phyloP scores from a whole-genome alignment of 208 protist species.

The Trypanosoma conorhini region DNA sequence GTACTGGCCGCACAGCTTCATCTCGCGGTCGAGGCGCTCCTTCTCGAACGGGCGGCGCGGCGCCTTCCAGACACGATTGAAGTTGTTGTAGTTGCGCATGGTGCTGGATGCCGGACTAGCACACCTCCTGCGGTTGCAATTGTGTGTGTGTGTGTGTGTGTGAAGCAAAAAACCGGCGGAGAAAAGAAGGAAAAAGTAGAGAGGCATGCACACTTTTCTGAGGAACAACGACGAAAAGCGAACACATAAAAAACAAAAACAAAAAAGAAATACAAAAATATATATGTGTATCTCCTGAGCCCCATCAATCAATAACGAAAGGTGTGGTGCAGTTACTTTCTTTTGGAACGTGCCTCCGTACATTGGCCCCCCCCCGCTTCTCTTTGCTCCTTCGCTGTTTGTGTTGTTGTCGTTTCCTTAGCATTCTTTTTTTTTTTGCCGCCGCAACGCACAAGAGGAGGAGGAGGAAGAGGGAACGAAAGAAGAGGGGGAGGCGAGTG shows the following conservation, averaged over 20 bases:
- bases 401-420: not conserved
- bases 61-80: conserved; percentile 96
- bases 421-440: not conserved
- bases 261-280: conserved; percentile 9
- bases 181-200: not conserved
- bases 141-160: no score
- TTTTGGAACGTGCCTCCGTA: no score
- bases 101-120: conserved; percentile 11
- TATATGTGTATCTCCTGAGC: not conserved
- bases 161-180: no score
- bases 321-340: no score
- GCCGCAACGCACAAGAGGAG: no score
- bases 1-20: conserved; percentile 99
- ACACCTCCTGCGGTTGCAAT: not conserved
- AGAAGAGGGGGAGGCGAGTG: not conserved
- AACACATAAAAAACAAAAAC: conserved; percentile 17
- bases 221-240: conserved; percentile 1
- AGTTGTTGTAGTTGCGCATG: conserved; percentile 97
- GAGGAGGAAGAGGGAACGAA: not conserved
- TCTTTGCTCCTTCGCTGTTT: not conserved
- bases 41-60: conserved; percentile 99
- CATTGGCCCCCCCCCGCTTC: no score
- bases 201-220: not conserved
- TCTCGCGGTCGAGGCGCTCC: conserved; percentile 99
- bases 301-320: no score